Percentiles rank a stretch among this genome's conserved stretches.
Conservation (phyloP, 2,329 filamentous ascomycete species). For the Beauveria sp. region DNA sequence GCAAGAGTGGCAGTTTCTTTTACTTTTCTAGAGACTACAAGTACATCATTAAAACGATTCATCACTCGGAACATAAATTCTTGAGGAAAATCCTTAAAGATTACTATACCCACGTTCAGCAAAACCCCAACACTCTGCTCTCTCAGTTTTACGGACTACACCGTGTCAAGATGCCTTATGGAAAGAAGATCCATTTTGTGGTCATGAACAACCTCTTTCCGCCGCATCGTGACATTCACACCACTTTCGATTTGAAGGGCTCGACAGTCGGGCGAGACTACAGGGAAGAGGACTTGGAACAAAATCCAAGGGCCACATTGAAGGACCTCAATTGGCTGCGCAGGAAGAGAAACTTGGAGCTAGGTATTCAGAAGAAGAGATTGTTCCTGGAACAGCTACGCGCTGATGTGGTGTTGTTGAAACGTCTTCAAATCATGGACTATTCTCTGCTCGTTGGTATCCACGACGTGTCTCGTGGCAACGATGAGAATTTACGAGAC, state of each 20-base stretch:
- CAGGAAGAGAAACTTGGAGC: conserved; percentile 74
- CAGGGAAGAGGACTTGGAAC: conserved; percentile 75
- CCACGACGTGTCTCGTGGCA: conserved; percentile 82
- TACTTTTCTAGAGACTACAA: conserved; percentile 99
- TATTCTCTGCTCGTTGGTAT: conserved; percentile 94
- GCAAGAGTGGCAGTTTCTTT: conserved; percentile 98
- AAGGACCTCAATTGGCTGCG: conserved; percentile 97
- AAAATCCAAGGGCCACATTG: conserved; percentile 84
- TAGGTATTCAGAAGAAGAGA: conserved; percentile 81
- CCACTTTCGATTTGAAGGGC: conserved; percentile 94
- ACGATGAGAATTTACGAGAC: conserved; percentile 84
- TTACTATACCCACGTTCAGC: conserved; percentile 86
- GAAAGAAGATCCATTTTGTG: conserved; percentile 97
- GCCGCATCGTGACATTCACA: conserved; percentile 92
- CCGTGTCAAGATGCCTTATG: conserved; percentile 95
- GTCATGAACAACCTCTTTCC: conserved; percentile 99
- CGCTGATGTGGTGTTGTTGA: conserved; percentile 76
- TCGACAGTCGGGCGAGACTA: conserved; percentile 92
- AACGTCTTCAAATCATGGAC: conserved; percentile 94
- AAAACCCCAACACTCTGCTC: conserved; percentile 92
- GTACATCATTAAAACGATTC: conserved; percentile 99
- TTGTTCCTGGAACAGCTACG: conserved; percentile 85
- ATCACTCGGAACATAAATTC: conserved; percentile 88
- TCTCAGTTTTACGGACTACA: conserved; percentile 98
- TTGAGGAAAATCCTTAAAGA: conserved; percentile 77